These are phyloP conservation scores for Pyrenophora tritici-repentis DNA, from an alignment of 2,329 filamentous ascomycete species.

Conservation along the genomic window DNA sequence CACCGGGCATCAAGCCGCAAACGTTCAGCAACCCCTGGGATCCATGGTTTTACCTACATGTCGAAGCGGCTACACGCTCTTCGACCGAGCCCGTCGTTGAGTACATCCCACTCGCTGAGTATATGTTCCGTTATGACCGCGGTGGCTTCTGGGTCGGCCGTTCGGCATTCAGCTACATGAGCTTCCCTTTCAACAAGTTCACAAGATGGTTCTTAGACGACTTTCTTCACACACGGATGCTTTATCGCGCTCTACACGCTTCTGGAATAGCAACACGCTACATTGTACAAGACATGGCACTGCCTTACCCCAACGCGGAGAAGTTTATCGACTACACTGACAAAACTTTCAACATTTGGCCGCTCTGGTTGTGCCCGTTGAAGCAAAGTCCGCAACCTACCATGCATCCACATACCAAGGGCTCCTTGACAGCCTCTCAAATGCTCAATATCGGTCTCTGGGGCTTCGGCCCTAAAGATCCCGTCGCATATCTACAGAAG, in stretches of 20 bases:
- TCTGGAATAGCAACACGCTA: conserved; percentile 64
- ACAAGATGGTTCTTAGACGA: conserved; percentile 66
- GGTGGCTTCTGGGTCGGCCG: conserved; percentile 71
- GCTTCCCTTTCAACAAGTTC: conserved; percentile 66
- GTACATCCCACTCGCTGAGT: conserved; percentile 66
- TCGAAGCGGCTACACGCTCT: conserved; percentile 47
- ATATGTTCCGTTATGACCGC: conserved; percentile 73
- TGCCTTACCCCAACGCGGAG: conserved; percentile 51
- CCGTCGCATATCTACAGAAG: conserved; percentile 52
- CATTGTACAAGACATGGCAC: conserved; percentile 67
- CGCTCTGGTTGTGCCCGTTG: conserved; percentile 56
- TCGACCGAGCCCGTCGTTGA: conserved; percentile 51
- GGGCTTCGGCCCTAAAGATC: conserved; percentile 67
- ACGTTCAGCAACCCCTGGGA: conserved; percentile 53
- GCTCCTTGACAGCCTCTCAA: conserved; percentile 34
- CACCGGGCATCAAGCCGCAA: conserved; percentile 32
- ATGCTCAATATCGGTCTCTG: conserved; percentile 69
- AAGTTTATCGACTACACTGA: conserved; percentile 53
- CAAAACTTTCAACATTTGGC: conserved; percentile 50
- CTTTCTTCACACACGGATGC: conserved; percentile 66
- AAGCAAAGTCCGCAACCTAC: conserved; percentile 41
- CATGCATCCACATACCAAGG: conserved; percentile 43
- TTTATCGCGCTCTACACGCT: conserved; percentile 69
- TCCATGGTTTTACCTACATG: conserved; percentile 59
- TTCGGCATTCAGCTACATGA: conserved; percentile 68